Evolutionary conservation across 768 basidiomycete genomes (phyloP).

Genomic region (Suillus cothurnatus): DNA sequence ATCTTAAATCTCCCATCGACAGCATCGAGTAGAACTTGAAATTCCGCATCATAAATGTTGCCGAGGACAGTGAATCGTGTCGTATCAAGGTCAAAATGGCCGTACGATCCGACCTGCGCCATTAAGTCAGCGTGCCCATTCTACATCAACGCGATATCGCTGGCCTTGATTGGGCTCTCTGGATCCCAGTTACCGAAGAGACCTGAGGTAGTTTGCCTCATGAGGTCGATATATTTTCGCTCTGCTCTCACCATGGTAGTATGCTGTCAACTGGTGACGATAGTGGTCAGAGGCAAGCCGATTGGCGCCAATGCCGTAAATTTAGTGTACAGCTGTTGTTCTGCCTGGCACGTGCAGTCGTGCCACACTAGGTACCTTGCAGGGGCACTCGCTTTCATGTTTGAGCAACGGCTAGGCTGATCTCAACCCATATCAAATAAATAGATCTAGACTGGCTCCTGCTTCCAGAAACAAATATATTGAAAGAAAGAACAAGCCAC

Average conservation of each 20-base stretch:
- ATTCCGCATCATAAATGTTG: conserved; percentile 32
- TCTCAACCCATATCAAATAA: background rate
- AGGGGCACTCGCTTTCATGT: background rate
- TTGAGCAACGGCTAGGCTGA: background rate
- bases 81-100: conserved; percentile 30
- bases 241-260: conserved; percentile 3
- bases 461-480: background rate
- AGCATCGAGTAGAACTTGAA: conserved; percentile 21
- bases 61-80: conserved; percentile 33
- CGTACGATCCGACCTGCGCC: conserved; percentile 38
- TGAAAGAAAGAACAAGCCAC: background rate
- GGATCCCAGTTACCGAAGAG: conserved; percentile 43
- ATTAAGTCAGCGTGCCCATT: background rate
- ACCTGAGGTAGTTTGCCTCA: conserved; percentile 22
- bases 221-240: conserved; percentile 39
- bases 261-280: background rate
- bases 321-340: background rate
- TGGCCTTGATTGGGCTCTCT: conserved; percentile 32
- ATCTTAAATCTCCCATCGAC: conserved; percentile 8
- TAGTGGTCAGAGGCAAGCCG: background rate
- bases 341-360: background rate
- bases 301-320: background rate
- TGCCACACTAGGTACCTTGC: background rate
- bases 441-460: background rate
- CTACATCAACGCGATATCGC: conserved; percentile 3